These are phyloP conservation scores for Ceratocystis destructans DNA, from an alignment of 2,329 filamentous ascomycete genomes.

Conservation along the genomic window DNA sequence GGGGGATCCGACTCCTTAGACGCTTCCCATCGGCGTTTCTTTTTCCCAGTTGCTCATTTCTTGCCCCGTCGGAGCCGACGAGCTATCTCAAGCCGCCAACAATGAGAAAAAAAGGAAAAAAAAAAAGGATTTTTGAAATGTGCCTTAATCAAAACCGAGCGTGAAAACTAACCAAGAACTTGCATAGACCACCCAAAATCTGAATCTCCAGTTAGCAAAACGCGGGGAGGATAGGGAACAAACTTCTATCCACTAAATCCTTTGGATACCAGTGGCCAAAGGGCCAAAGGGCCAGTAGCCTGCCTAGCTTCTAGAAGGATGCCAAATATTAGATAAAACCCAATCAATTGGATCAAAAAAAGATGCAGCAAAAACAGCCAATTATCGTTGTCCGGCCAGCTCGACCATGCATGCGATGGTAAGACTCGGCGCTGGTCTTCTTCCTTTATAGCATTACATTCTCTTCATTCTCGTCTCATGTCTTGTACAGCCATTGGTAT, in stretches of 20 bases:
- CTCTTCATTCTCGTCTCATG: no score
- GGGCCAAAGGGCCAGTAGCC: not conserved
- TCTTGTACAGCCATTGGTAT: no score
- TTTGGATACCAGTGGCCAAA: not conserved
- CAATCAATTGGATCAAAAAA: not conserved
- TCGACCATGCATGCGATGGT: no score
- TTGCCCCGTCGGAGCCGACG: not conserved
- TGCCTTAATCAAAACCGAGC: no score
- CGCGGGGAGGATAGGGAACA: conserved; percentile 2
- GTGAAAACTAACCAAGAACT: not conserved
- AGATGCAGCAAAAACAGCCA: not conserved
- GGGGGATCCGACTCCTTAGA: not conserved
- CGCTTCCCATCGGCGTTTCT: not conserved
- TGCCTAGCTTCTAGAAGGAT: conserved; percentile 3
- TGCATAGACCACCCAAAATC: not conserved
- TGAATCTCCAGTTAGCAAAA: not conserved
- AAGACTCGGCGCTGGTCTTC: no score
- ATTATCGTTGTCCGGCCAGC: not conserved
- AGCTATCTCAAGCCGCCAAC: not conserved
- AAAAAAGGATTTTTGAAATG: no score
- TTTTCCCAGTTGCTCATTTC: not conserved
- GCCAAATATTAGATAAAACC: not conserved
- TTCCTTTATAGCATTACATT: no score
- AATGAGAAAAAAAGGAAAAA: not conserved
- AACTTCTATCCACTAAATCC: not conserved